A percentile compares a stretch with the other conserved stretches of the same genome.
phyloP scores from a whole-genome alignment of 2,329 filamentous ascomycete genomes.

The Dichotomopilus funicola region DNA sequence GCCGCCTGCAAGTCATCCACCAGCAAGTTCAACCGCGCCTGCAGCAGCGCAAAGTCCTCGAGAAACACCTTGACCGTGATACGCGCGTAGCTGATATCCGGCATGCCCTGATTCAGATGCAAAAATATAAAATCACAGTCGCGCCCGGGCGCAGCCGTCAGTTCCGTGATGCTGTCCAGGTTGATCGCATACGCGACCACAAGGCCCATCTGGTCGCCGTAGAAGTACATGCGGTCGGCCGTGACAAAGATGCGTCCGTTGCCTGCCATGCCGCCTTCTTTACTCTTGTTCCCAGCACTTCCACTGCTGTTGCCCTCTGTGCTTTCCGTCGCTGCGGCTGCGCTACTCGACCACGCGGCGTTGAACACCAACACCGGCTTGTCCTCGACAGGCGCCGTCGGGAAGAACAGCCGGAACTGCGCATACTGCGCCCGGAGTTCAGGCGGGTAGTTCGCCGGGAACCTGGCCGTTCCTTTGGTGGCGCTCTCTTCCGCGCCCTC shows the following conservation, averaged over 20 bases:
- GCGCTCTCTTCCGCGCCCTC: conserved; percentile 8
- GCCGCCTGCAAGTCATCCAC: conserved; percentile 73
- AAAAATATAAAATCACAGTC: conserved; percentile 92
- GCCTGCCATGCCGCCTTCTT: conserved; percentile 49
- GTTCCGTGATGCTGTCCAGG: conserved; percentile 73
- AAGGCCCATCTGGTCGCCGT: conserved; percentile 88
- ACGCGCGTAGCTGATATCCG: conserved; percentile 59
- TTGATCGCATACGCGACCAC: conserved; percentile 75
- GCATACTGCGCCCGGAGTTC: conserved; percentile 82
- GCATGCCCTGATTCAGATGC: conserved; percentile 59
- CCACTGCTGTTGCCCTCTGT: no score
- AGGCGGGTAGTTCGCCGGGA: conserved; percentile 70
- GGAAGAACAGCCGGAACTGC: conserved; percentile 89
- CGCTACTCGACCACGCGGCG: conserved; percentile 66
- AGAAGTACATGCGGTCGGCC: conserved; percentile 84
- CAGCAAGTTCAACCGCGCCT: conserved; percentile 76
- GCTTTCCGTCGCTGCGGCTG: conserved; percentile 29
- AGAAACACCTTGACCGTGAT: conserved; percentile 91
- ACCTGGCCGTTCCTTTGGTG: conserved; percentile 40
- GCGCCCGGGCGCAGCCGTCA: conserved; percentile 80
- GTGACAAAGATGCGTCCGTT: conserved; percentile 82
- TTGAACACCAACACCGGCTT: conserved; percentile 88
- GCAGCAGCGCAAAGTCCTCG: conserved; percentile 75
- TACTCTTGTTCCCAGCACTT: conserved; percentile 23
- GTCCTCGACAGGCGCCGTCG: conserved; percentile 67